Base-by-base conservation (phyloP, 2,329 filamentous ascomycete species). In the Leptographium galeiforme region DNA sequence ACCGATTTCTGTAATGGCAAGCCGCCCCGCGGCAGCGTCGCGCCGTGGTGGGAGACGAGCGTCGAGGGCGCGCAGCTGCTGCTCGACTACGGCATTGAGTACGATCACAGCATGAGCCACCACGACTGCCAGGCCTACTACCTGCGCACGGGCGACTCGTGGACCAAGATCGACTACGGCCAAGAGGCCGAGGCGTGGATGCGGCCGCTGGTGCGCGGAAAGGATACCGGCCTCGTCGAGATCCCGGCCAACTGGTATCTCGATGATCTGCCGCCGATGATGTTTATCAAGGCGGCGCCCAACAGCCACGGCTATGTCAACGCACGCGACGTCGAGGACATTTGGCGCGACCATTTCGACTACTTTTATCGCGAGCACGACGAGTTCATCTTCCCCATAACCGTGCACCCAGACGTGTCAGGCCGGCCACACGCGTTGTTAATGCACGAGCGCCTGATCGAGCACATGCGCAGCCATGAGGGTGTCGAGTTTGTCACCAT, bases 321-420 rank as follows among this genome's bases (percentile, higher is more conserved):
- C 53, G 72, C 77, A 0, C 65, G 73, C 53, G 75, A 76, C 55
- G 69, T 78, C 4, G 79, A 85, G 60, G 78, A 81, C 38, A 73
- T 84, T 38, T 84, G 80, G 81, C 68, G 75, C 48, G 79, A 84
- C 56, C 79, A 84, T 57, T 85, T 85, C 55, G 76, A 83, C 60
- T 88, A 87, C 66, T 87, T 85, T 61, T 89, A 89, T 63, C 72
- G 84, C 33, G 83, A 89, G 64, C 84, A 87, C 57, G 84, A 89
- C 59, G 82, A 86, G 59, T 88, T 88, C 57, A 77, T 87, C 51
- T 88, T 89, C 60, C 84, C 85, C 0, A 84, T 89, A 66, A 89
- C 85, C 0, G 83, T 88, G 38, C 85, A 89, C 64, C 85, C 85
- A 0, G 85, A 89, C 57, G 81, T 85, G 0, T 82, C 77, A 4